Base-by-base conservation (phyloP, 768 basidiomycete genomes). In the Auricularia heimuer region DNA sequence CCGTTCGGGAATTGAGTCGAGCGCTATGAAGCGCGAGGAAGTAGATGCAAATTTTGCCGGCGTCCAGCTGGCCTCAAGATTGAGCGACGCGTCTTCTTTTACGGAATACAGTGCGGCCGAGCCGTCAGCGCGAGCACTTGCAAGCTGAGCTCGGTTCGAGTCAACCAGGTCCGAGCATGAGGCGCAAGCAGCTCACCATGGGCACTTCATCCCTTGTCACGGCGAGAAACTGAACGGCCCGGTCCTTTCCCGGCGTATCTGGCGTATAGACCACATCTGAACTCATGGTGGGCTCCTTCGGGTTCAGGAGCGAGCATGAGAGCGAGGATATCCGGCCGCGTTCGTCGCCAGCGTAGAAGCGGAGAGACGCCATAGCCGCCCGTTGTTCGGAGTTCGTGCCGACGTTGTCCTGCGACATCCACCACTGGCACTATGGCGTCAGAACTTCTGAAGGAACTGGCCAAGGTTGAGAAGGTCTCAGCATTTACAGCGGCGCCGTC, bases 311-410 rank as follows among this genome's bases (percentile, higher is more conserved):
- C 63, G 69, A 24, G 56, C 82, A 87, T 10, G 69, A 75, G 64
- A 90, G 70, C 7, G 83, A 74, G 75, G 92, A 92, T 65, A 92
- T 81, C 65, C 82, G 83, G 21, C 91, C 92, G 37, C 89, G 83
- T 68, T 90, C 87, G 75, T 93, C 92, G 67, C 89, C 92, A 56
- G 84, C 74, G 62, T 90, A 75, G 75, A 92, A 91, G 65, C 81
- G 82, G 72, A 83, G 76, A 21, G 44, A 47, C 8, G 51, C 8
- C 44, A 65, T 44, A 42, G 42, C n/a, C 36, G 66, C 16, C 21
- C 8, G 6, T 37, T 18, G 37, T 34, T 16, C 16, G 60, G 54
- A 62, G 36, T 62, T 61, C 24, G n/a, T n/a, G 21, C 56, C 62
- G 18, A n/a, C 21, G 54, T 58, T 39, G 21, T 44, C 34, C 34